These are phyloP conservation scores for Debaryomyces robertsiae DNA, from an alignment of 1,139 yeast genomes.

Conservation along the genomic window DNA sequence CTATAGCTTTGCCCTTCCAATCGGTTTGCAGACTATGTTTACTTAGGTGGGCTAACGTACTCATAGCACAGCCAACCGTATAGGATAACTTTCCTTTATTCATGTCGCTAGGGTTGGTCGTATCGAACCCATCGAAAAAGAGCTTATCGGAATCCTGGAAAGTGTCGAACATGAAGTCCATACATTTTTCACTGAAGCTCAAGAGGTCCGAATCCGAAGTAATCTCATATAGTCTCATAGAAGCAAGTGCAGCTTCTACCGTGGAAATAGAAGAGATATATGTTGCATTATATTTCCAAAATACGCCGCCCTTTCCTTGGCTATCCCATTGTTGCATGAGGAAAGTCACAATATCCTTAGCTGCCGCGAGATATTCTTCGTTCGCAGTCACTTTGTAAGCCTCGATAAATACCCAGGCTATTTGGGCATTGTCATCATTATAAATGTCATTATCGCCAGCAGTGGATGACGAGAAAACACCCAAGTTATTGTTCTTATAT, in stretches of 20 bases:
- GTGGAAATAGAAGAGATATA: conserved; percentile 41
- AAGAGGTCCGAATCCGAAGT: conserved; percentile 17
- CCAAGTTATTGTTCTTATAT: conserved; percentile 23
- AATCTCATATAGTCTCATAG: conserved; percentile 27
- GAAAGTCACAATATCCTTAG: conserved; percentile 20
- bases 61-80: conserved; percentile 39
- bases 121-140: conserved; percentile 34
- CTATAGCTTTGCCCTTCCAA: conserved; percentile 20
- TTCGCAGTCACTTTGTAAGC: conserved; percentile 25
- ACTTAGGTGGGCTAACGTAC: conserved; percentile 31
- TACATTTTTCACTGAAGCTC: conserved; percentile 20
- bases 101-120: conserved; percentile 20
- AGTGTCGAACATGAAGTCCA: conserved; percentile 29
- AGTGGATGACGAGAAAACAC: conserved; percentile 37
- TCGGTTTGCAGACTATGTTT: conserved; percentile 17
- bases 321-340: conserved; percentile 21
- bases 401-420: conserved; percentile 33
- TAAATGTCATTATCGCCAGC: conserved; percentile 33
- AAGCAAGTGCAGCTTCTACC: conserved; percentile 38
- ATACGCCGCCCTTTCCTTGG: conserved; percentile 30
- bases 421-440: conserved; percentile 40
- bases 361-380: conserved; percentile 17
- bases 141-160: conserved; percentile 34
- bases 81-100: conserved; percentile 40
- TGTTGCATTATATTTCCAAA: conserved; percentile 29